Percentiles rank a stretch among this genome's conserved stretches.
phyloP scores from a whole-genome alignment of 2,329 filamentous ascomycete species.

The Magnaporthiopsis incrustans region DNA sequence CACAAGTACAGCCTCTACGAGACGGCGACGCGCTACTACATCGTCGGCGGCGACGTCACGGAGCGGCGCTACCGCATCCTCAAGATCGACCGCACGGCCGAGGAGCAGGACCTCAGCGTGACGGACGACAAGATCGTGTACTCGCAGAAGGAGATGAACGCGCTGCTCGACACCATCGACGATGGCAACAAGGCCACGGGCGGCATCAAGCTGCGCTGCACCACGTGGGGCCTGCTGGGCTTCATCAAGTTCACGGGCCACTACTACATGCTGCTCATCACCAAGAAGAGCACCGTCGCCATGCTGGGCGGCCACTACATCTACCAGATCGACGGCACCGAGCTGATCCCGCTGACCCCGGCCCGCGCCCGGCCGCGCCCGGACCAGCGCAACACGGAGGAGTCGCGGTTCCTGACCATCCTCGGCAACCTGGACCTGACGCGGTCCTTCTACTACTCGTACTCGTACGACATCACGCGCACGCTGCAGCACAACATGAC shows the following conservation, averaged over 20 bases:
- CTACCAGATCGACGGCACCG: constrained; percentile 90
- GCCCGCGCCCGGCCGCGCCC: constrained; percentile 66
- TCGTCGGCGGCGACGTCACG: constrained; percentile 85
- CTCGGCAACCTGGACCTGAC: constrained; percentile 86
- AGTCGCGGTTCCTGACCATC: constrained; percentile 80
- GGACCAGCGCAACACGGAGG: constrained; percentile 76
- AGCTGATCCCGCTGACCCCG: constrained; percentile 79
- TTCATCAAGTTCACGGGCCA: constrained; percentile 94
- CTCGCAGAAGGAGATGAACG: constrained; percentile 83
- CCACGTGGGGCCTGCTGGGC: constrained; percentile 85
- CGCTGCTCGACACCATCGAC: constrained; percentile 88
- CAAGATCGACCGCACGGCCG: constrained; percentile 87
- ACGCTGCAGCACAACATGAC: constrained; percentile 90
- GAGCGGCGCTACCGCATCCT: constrained; percentile 85
- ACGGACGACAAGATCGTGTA: constrained; percentile 95
- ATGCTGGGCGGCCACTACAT: constrained; percentile 95
- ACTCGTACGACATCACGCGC: constrained; percentile 91
- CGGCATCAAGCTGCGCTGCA: constrained; percentile 82
- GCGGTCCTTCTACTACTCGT: constrained; percentile 95
- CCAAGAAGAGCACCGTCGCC: constrained; percentile 90
- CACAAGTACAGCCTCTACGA: constrained; percentile 98
- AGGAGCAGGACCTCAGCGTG: constrained; percentile 70
- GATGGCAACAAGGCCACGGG: constrained; percentile 89
- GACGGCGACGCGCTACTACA: constrained; percentile 86
- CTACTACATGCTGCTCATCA: constrained; percentile 96